Evolutionary conservation across 1,284 basidiomycete genomes (phyloP).

Genomic region (Testicularia cyperi): DNA sequence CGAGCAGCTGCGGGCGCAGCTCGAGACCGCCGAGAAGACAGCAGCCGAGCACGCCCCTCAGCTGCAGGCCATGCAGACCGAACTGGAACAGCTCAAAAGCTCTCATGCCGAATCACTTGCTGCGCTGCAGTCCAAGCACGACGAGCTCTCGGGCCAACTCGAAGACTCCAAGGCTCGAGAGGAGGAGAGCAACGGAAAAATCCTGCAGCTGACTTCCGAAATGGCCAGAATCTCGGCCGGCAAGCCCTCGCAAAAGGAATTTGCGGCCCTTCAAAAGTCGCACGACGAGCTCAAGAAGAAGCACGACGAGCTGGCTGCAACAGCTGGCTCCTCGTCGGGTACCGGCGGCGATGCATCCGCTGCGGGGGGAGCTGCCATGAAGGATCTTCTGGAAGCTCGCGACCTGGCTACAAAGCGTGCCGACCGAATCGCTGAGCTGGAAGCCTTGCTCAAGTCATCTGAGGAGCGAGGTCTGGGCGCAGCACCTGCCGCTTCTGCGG

Average conservation of each 20-base stretch:
- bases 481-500: not conserved
- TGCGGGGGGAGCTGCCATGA: slow-evolving; percentile 4
- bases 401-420: slow-evolving; percentile 5
- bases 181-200: slow-evolving; percentile 14
- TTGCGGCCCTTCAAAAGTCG: slow-evolving; percentile 16
- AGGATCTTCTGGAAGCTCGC: slow-evolving; percentile 14
- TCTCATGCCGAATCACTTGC: slow-evolving; percentile 9
- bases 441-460: slow-evolving; percentile 7
- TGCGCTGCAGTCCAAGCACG: slow-evolving; percentile 9
- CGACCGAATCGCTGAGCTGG: slow-evolving; percentile 9
- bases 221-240: slow-evolving; percentile 19
- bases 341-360: not conserved
- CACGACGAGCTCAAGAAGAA: slow-evolving; percentile 32
- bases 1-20: slow-evolving; percentile 2
- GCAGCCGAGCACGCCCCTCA: slow-evolving; percentile 3
- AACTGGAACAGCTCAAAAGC: slow-evolving; percentile 18
- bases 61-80: slow-evolving; percentile 8
- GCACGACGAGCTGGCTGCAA: slow-evolving; percentile 7
- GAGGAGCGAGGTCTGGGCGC: no score
- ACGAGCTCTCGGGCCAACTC: slow-evolving; percentile 7
- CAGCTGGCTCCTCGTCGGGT: not conserved
- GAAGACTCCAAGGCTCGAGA: slow-evolving; percentile 6
- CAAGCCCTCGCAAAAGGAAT: slow-evolving; percentile 14
- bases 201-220: slow-evolving; percentile 24
- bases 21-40: slow-evolving; percentile 6